A percentile compares a stretch with the other conserved stretches of the same genome.
These are phyloP conservation scores for Pseudogymnoascus pannorum DNA, from an alignment of 2,329 filamentous ascomycete species.

Conservation along the genomic window DNA sequence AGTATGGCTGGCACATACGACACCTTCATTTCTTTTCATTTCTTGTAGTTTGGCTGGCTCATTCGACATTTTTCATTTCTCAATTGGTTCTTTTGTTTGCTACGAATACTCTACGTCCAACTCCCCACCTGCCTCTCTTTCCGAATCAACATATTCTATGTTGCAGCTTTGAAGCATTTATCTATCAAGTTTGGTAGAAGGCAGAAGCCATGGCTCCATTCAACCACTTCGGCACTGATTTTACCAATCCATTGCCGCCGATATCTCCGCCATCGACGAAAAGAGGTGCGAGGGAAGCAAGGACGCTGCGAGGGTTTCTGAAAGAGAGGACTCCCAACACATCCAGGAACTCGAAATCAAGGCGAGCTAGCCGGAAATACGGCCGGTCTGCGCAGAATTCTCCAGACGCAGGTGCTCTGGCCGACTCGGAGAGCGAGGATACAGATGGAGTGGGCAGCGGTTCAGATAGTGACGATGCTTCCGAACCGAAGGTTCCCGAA, in stretches of 20 bases:
- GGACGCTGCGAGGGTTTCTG: background rate
- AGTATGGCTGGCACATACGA: constrained; percentile 7
- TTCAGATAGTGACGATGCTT: background rate
- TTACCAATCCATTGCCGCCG: background rate
- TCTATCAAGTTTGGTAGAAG: constrained; percentile 1
- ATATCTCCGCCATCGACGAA: background rate
- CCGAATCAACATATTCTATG: background rate
- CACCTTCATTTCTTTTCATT: constrained; percentile 5
- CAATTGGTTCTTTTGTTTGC: constrained; percentile 2
- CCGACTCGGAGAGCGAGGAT: background rate
- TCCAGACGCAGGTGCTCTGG: no score
- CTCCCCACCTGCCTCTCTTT: background rate
- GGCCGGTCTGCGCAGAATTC: no score
- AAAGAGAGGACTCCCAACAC: background rate
- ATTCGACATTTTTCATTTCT: constrained; percentile 8
- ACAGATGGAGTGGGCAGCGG: background rate
- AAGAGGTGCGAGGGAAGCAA: background rate
- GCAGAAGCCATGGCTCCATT: background rate
- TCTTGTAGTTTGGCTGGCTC: constrained; percentile 5
- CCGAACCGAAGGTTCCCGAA: no score
- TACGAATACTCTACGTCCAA: background rate
- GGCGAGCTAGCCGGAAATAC: background rate
- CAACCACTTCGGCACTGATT: background rate
- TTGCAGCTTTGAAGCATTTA: background rate
- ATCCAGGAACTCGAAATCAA: background rate